Conservation (phyloP, 345 rosid genomes). For the Aquilaria sinensis region DNA sequence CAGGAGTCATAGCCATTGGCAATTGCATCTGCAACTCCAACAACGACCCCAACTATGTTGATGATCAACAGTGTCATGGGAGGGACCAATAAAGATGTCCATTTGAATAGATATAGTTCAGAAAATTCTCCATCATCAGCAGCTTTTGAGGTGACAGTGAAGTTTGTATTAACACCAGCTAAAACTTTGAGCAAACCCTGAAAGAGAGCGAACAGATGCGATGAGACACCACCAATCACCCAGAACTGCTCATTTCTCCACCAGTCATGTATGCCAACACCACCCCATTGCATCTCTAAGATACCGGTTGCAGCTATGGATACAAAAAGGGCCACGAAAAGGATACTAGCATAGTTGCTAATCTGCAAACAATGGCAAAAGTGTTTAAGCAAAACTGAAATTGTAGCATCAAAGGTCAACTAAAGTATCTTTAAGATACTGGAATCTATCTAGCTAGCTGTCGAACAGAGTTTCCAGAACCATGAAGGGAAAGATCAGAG, state of each 20-base stretch:
- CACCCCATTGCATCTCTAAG: slow-evolving; percentile 75
- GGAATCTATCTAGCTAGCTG: too few relatives aligned
- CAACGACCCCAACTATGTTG: slow-evolving; percentile 49
- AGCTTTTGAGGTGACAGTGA: slow-evolving; percentile 59
- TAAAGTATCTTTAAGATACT: too few relatives aligned
- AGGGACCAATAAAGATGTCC: slow-evolving; percentile 59
- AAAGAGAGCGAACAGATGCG: slow-evolving; percentile 59
- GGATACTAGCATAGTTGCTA: slow-evolving; percentile 47
- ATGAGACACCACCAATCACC: slow-evolving; percentile 66
- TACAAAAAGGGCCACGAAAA: slow-evolving; percentile 53
- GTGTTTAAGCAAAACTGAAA: background rate
- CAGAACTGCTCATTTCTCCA: slow-evolving; percentile 79
- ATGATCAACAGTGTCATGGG: slow-evolving; percentile 49
- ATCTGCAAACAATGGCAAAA: slow-evolving; percentile 26
- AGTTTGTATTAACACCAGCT: slow-evolving; percentile 58
- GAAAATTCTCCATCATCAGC: slow-evolving; percentile 62
- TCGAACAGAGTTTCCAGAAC: too few relatives aligned
- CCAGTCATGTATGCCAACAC: slow-evolving; percentile 69
- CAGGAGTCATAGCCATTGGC: slow-evolving; percentile 62
- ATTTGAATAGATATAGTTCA: slow-evolving; percentile 57
- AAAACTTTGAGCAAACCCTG: slow-evolving; percentile 73
- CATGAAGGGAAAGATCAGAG: too few relatives aligned
- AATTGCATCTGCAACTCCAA: slow-evolving; percentile 58
- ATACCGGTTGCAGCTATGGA: slow-evolving; percentile 60
- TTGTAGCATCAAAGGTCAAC: background rate